These are phyloP conservation scores for Flueggea neowawraea DNA, from an alignment of 441 rosid species.

Conservation along the genomic window DNA sequence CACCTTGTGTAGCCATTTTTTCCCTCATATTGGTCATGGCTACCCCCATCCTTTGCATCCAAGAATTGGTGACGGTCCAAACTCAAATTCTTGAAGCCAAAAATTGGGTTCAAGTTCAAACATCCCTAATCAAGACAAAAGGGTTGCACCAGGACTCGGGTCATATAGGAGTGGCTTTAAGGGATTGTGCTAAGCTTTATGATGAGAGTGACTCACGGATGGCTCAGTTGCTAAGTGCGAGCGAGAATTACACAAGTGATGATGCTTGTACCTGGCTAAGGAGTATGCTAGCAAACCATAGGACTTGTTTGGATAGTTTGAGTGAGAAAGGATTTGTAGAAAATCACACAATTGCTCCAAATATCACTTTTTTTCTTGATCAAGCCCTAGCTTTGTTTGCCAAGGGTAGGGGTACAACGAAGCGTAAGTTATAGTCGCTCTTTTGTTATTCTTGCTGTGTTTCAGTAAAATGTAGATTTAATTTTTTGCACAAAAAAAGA, in stretches of 20 bases:
- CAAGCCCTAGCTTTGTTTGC: slow-evolving; percentile 43
- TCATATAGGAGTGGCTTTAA: slow-evolving; percentile 20
- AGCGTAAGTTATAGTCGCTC: slow-evolving; percentile 16
- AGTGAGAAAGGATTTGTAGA: slow-evolving; percentile 21
- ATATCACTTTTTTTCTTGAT: slow-evolving; percentile 36
- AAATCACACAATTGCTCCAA: slow-evolving; percentile 18
- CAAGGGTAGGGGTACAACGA: slow-evolving; percentile 13
- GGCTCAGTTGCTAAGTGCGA: slow-evolving; percentile 21
- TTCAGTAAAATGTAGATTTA: not conserved
- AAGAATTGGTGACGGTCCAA: slow-evolving; percentile 26
- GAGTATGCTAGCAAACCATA: slow-evolving; percentile 51
- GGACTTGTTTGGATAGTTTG: slow-evolving; percentile 64
- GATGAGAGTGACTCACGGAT: slow-evolving; percentile 50
- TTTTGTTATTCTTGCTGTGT: not conserved
- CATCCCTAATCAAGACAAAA: not conserved
- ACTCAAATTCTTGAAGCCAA: slow-evolving; percentile 26
- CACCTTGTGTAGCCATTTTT: slow-evolving; percentile 14
- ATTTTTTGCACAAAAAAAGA: not conserved
- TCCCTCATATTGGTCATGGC: slow-evolving; percentile 29
- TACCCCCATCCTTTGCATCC: slow-evolving; percentile 21
- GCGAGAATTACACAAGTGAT: slow-evolving; percentile 27
- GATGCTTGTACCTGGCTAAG: slow-evolving; percentile 69
- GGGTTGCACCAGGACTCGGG: not conserved
- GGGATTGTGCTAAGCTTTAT: slow-evolving; percentile 54
- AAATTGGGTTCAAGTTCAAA: slow-evolving; percentile 19